phyloP scores from a whole-genome alignment of 331 rosid genomes.

The Pyracantha coccinea region DNA sequence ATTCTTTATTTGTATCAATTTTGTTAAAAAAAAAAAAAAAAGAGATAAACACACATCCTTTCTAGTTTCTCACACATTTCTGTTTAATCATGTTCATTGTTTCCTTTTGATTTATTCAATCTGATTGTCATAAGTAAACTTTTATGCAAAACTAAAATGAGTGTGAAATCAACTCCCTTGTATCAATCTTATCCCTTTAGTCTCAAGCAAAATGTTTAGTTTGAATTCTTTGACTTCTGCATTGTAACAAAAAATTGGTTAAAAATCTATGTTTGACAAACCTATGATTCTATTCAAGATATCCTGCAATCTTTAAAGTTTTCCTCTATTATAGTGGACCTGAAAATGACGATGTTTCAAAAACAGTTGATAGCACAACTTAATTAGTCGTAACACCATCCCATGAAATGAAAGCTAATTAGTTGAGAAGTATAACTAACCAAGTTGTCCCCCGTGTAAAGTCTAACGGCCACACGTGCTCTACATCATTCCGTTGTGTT shows the following conservation, averaged over 20 bases:
- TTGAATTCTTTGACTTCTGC: too few species aligned
- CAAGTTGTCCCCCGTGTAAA: too few species aligned
- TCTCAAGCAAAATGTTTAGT: background rate
- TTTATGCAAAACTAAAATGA: too few species aligned
- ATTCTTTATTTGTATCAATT: too few species aligned
- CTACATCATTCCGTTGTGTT: too few species aligned
- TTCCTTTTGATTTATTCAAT: too few species aligned
- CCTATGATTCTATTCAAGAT: background rate
- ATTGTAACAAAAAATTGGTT: background rate
- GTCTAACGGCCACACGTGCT: fast-evolving
- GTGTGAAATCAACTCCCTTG: too few species aligned
- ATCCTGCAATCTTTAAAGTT: background rate
- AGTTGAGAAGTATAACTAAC: background rate
- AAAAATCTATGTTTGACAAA: background rate
- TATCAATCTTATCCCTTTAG: background rate
- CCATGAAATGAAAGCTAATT: background rate
- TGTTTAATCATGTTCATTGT: too few species aligned
- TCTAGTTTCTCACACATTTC: too few species aligned
- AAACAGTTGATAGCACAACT: background rate
- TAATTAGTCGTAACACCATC: background rate
- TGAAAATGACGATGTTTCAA: background rate
- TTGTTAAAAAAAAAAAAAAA: too few species aligned
- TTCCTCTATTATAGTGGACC: background rate
- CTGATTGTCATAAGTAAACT: too few species aligned
- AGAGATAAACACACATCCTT: too few species aligned